Evolutionary conservation across 805 yeast genomes (phyloP).

Genomic region (Candida patagonica): DNA sequence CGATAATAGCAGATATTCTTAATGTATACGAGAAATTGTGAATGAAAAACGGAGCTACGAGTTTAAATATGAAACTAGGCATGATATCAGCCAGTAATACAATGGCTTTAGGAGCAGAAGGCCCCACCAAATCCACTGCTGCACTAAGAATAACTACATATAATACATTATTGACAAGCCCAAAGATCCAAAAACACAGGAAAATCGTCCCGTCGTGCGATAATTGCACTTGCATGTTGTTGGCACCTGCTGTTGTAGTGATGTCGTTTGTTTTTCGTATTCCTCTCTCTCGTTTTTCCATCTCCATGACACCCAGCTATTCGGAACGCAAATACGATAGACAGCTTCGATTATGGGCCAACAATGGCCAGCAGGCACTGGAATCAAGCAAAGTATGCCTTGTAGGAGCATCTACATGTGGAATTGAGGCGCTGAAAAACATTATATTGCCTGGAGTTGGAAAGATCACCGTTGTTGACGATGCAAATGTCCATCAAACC

Average conservation of each 20-base stretch:
- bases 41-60: constrained; percentile 69
- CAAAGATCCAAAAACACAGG: constrained; percentile 65
- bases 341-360: constrained; percentile 82
- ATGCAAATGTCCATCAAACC: constrained; percentile 28
- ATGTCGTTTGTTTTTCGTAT: no score
- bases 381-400: constrained; percentile 52
- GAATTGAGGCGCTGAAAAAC: constrained; percentile 63
- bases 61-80: constrained; percentile 68
- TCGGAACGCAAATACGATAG: constrained; percentile 57
- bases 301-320: constrained; percentile 5
- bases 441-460: constrained; percentile 70
- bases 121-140: constrained; percentile 85
- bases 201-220: constrained; percentile 10
- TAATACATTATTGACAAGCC: constrained; percentile 76
- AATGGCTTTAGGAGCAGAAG: constrained; percentile 70
- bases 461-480: constrained; percentile 49
- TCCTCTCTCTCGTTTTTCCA: neutral
- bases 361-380: constrained; percentile 58
- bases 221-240: constrained; percentile 1
- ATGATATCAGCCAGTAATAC: constrained; percentile 80
- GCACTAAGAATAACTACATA: constrained; percentile 89
- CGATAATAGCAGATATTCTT: constrained; percentile 48
- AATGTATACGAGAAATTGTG: constrained; percentile 51
- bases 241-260: neutral
- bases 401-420: constrained; percentile 46